Evolutionary conservation across 306 rosid species (phyloP).

Genomic region (Cotoneaster glaucophyllus): DNA sequence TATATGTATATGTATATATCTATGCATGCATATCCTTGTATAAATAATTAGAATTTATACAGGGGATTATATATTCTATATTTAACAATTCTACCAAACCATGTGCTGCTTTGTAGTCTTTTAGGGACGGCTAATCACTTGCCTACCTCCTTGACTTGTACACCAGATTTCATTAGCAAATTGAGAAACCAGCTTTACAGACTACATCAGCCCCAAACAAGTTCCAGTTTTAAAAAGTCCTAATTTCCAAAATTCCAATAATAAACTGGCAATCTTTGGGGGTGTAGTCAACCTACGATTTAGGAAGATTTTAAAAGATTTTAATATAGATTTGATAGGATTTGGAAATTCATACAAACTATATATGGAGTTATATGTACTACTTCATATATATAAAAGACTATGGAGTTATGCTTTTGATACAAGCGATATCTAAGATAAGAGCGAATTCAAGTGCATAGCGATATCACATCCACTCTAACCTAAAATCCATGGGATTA

Average conservation of each 20-base stretch:
- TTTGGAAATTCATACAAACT: too few relatives aligned
- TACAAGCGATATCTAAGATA: too few relatives aligned
- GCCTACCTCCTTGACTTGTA: slow-evolving; percentile 24
- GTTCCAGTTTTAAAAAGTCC: neutral
- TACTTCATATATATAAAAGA: too few relatives aligned
- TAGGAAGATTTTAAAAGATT: too few relatives aligned
- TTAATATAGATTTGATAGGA: too few relatives aligned
- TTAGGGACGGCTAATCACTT: slow-evolving; percentile 33
- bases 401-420: too few relatives aligned
- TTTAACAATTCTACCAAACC: neutral
- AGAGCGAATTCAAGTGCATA: too few relatives aligned
- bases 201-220: neutral
- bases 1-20: too few relatives aligned
- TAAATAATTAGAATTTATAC: neutral
- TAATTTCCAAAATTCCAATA: neutral
- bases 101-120: neutral
- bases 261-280: too few relatives aligned
- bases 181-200: neutral
- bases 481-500: neutral
- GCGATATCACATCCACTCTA: neutral
- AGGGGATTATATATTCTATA: neutral
- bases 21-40: neutral
- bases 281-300: too few relatives aligned
- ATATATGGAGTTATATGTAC: too few relatives aligned
- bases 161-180: neutral